A percentile compares a stretch with the other conserved stretches of the same genome.
These are phyloP conservation scores for Pichia phayaonensis DNA, from an alignment of 805 yeast species.

Conservation along the genomic window DNA sequence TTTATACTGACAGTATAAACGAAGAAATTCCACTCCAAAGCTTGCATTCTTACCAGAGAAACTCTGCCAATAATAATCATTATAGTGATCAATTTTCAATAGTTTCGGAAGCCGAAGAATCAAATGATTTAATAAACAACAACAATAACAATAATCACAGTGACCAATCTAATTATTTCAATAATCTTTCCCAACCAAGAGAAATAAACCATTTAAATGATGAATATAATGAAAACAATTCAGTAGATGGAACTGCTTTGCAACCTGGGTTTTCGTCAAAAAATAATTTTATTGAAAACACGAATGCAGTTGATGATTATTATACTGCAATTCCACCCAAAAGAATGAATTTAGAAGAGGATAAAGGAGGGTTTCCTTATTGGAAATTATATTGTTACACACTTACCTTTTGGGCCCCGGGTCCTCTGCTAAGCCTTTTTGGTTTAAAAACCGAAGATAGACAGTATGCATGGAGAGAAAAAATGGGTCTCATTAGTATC, in stretches of 20 bases:
- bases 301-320: background rate
- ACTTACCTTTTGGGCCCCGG: constrained; percentile 90
- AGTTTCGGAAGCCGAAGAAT: background rate
- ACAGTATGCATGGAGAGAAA: constrained; percentile 96
- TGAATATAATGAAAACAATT: constrained; percentile 25
- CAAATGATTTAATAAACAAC: background rate
- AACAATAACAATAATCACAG: background rate
- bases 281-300: background rate
- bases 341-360: constrained; percentile 18
- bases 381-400: constrained; percentile 80
- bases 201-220: constrained; percentile 47
- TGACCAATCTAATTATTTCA: background rate
- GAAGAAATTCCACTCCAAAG: constrained; percentile 5
- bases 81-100: background rate
- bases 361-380: constrained; percentile 25
- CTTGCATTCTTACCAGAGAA: background rate
- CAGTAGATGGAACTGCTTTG: background rate
- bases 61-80: background rate
- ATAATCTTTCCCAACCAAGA: background rate
- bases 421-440: constrained; percentile 56
- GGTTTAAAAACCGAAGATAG: constrained; percentile 77
- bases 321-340: constrained; percentile 19
- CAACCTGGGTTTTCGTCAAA: constrained; percentile 23
- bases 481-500: constrained; percentile 74
- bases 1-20: background rate